A percentile compares a stretch with the other conserved stretches of the same genome.
Evolutionary conservation across 1,284 basidiomycete species (phyloP).

Genomic region (Cronartium quercuum): DNA sequence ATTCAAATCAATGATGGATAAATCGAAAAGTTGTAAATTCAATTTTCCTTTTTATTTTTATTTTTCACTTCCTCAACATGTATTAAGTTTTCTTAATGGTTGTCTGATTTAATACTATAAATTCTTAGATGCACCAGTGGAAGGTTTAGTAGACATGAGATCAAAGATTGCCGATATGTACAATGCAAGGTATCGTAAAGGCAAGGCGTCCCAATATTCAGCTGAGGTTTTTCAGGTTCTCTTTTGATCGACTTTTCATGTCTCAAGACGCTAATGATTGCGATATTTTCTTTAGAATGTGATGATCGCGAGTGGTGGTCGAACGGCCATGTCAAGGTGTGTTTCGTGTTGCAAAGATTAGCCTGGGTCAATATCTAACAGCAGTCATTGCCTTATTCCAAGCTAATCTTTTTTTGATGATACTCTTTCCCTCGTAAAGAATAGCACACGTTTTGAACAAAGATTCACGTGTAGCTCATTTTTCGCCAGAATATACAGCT

Average conservation of each 20-base stretch:
- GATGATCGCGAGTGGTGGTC: slow-evolving; percentile 83
- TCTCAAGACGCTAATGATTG: neutral
- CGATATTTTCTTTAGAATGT: slow-evolving; percentile 49
- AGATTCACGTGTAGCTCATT: slow-evolving; percentile 56
- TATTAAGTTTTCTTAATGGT: neutral
- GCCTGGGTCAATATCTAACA: neutral
- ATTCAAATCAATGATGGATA: too few relatives aligned
- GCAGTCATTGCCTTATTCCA: neutral
- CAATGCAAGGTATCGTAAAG: slow-evolving; percentile 76
- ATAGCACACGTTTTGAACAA: slow-evolving; percentile 54
- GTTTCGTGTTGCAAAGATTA: neutral
- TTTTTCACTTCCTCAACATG: neutral
- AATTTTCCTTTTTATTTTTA: slow-evolving; percentile 58
- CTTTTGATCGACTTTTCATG: neutral
- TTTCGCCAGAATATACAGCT: slow-evolving; percentile 47
- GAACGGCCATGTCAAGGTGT: slow-evolving; percentile 64
- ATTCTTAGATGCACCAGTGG: slow-evolving; percentile 87
- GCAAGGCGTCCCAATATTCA: slow-evolving; percentile 73
- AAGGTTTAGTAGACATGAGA: slow-evolving; percentile 66
- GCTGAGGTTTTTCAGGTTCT: slow-evolving; percentile 64
- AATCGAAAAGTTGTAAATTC: slow-evolving; percentile 60
- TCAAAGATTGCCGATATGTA: slow-evolving; percentile 72
- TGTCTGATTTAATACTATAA: slow-evolving; percentile 41
- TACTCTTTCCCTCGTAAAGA: neutral
- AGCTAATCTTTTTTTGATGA: neutral